Percentiles rank a stretch among this genome's conserved stretches.
Evolutionary conservation across 805 yeast species (phyloP).

Genomic region (Zygoascus flipseniorum): DNA sequence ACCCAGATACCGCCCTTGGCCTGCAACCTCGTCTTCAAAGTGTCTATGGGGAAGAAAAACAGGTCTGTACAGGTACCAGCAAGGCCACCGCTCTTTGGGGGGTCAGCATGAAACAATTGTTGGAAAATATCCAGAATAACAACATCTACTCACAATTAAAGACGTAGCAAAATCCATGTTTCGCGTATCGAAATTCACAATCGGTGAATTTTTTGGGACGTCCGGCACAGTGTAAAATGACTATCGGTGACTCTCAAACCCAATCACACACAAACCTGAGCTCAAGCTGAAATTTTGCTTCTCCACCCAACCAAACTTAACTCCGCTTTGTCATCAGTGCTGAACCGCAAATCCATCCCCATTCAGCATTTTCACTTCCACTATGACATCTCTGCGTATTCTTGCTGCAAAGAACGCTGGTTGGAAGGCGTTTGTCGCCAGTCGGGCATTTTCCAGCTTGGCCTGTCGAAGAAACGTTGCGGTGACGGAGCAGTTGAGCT

Average conservation of each 20-base stretch:
- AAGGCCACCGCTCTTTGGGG: conserved; percentile 56
- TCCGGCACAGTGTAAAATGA: too few relatives aligned
- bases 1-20: conserved; percentile 89
- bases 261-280: too few relatives aligned
- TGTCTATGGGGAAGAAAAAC: conserved; percentile 92
- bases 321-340: too few relatives aligned
- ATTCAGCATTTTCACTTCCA: neutral
- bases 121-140: too few relatives aligned
- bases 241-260: too few relatives aligned
- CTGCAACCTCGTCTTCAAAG: conserved; percentile 87
- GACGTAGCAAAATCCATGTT: conserved; percentile 3
- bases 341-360: too few relatives aligned
- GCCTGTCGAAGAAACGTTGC: neutral
- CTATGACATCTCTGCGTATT: neutral
- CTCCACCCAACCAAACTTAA: too few relatives aligned
- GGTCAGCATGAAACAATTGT: neutral
- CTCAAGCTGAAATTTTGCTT: too few relatives aligned
- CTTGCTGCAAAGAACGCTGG: neutral
- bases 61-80: conserved; percentile 96
- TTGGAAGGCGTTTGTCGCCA: neutral
- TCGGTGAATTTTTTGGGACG: too few relatives aligned
- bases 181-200: neutral
- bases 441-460: neutral
- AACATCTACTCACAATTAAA: neutral
- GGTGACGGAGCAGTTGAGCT: conserved; percentile 2